A percentile compares a stretch with the other conserved stretches of the same genome.
Conservation (phyloP, 2,329 filamentous ascomycete genomes). For the Sporothrix dimorphospora region DNA sequence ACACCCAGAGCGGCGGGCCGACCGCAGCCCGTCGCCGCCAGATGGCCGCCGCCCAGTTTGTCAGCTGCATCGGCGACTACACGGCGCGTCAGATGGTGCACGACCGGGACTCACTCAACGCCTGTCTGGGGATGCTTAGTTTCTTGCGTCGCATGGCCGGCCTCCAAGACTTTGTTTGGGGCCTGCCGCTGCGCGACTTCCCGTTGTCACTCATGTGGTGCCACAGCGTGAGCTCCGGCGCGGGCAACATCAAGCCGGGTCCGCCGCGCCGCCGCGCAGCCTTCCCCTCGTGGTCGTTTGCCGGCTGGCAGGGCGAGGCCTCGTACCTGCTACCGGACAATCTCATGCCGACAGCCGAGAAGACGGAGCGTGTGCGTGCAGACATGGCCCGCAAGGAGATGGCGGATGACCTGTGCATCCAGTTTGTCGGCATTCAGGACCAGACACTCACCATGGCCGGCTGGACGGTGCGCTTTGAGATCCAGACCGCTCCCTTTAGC, state of each 20-base stretch:
- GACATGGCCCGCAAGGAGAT: slow-evolving; percentile 11
- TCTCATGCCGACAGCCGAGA: slow-evolving; percentile 2
- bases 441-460: slow-evolving; percentile 5
- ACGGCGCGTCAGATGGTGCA: slow-evolving; percentile 19
- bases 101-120: slow-evolving; percentile 27
- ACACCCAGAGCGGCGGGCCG: neutral
- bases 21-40: neutral
- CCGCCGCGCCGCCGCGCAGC: slow-evolving; percentile 3
- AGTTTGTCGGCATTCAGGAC: neutral
- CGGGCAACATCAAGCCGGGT: neutral
- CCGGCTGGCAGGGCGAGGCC: slow-evolving; percentile 27
- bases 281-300: slow-evolving; percentile 28
- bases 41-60: slow-evolving; percentile 12
- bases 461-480: slow-evolving; percentile 17
- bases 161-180: slow-evolving; percentile 19
- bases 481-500: slow-evolving; percentile 26
- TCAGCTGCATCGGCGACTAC: slow-evolving; percentile 5
- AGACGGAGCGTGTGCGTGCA: neutral
- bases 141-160: neutral
- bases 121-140: slow-evolving; percentile 22
- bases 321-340: slow-evolving; percentile 19
- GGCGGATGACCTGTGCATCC: slow-evolving; percentile 18
- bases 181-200: slow-evolving; percentile 26
- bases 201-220: slow-evolving; percentile 28
- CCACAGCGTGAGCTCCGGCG: neutral